A percentile compares a stretch with the other conserved stretches of the same genome.
phyloP scores from a whole-genome alignment of 768 basidiomycete species.

The Trametes meyenii region DNA sequence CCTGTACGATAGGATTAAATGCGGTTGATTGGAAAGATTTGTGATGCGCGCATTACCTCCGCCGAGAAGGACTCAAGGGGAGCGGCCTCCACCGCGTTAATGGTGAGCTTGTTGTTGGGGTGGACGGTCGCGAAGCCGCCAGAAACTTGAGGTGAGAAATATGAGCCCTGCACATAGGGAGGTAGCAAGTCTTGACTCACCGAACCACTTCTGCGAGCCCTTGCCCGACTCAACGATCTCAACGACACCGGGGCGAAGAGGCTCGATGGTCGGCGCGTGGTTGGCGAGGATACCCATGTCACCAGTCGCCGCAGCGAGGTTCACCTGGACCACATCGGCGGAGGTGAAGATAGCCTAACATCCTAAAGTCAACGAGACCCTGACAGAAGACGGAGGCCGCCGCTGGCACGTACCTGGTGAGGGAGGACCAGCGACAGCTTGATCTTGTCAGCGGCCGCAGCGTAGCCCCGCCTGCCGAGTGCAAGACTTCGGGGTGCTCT shows the following conservation, averaged over 20 bases:
- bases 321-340: conserved; percentile 92
- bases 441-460: conserved; percentile 89
- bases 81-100: conserved; percentile 97
- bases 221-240: conserved; percentile 87
- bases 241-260: conserved; percentile 90
- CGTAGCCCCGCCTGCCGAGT: conserved; percentile 80
- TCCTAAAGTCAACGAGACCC: conserved; percentile 2
- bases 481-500: conserved; percentile 55
- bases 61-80: conserved; percentile 87
- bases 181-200: conserved; percentile 48
- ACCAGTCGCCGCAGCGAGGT: conserved; percentile 89
- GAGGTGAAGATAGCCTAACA: conserved; percentile 87
- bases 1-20: conserved; percentile 47
- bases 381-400: conserved; percentile 9
- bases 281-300: conserved; percentile 99
- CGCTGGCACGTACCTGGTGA: conserved; percentile 73
- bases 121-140: conserved; percentile 98
- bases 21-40: not conserved
- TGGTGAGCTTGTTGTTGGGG: conserved; percentile 93
- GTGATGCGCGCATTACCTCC: conserved; percentile 59
- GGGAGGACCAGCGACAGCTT: conserved; percentile 93
- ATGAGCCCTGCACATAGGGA: not conserved
- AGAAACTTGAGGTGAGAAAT: conserved; percentile 59
- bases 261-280: conserved; percentile 97
- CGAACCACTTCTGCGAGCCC: conserved; percentile 93